A percentile compares a stretch with the other conserved stretches of the same genome.
phyloP scores from a whole-genome alignment of 106 monocot species.

The Platanthera guangdongensis region DNA sequence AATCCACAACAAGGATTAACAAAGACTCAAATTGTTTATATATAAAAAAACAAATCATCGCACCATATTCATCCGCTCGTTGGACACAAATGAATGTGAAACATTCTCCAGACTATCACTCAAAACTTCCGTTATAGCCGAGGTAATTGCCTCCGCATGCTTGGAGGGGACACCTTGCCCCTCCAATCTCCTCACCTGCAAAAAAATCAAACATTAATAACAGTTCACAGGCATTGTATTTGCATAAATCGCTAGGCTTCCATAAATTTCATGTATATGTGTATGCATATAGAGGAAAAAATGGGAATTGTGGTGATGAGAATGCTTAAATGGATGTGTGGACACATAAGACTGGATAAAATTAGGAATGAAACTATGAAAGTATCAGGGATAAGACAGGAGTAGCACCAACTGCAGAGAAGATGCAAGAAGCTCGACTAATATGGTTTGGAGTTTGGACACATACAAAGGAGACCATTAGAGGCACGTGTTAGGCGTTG shows the following conservation, averaged over 20 bases:
- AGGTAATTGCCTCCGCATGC: conserved; percentile 60
- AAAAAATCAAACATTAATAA: neutral
- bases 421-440: too few species aligned
- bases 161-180: conserved; percentile 43
- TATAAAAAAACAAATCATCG: neutral
- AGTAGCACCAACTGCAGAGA: too few species aligned
- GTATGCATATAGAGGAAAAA: neutral
- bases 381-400: too few species aligned
- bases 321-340: too few species aligned
- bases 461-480: too few species aligned
- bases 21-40: neutral
- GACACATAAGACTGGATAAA: too few species aligned
- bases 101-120: conserved; percentile 58
- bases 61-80: conserved; percentile 50
- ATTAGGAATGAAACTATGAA: too few species aligned
- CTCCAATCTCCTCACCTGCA: conserved; percentile 58
- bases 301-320: too few species aligned
- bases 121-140: conserved; percentile 40
- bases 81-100: conserved; percentile 41
- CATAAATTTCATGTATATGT: neutral
- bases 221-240: too few species aligned
- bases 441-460: too few species aligned
- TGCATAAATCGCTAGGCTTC: too few species aligned
- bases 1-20: neutral
- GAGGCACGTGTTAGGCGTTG: too few species aligned